A percentile compares a stretch with the other conserved stretches of the same genome.
Evolutionary conservation across 2,329 filamentous ascomycete genomes (phyloP).

Genomic region (Colletotrichum spaethianum): DNA sequence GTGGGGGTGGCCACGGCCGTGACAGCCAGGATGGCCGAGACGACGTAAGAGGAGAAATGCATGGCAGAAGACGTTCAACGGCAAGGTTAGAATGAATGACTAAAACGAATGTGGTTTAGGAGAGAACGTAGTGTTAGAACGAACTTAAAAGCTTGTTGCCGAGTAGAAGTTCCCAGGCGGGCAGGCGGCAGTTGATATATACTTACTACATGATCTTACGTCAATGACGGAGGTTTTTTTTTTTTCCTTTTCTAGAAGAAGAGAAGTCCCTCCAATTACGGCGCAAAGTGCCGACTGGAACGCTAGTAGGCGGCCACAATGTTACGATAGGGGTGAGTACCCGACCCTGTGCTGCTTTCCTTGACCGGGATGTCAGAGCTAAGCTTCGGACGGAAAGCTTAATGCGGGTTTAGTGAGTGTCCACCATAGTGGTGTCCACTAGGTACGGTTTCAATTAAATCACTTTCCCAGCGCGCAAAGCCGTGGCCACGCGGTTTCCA

Average conservation of each 20-base stretch:
- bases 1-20: slow-evolving; percentile 48
- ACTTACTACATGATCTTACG: slow-evolving; percentile 9
- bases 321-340: neutral
- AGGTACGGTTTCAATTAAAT: slow-evolving; percentile 35
- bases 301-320: slow-evolving; percentile 1
- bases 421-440: slow-evolving; percentile 1
- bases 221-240: neutral
- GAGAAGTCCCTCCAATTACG: slow-evolving; percentile 24
- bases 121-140: slow-evolving; percentile 11
- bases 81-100: slow-evolving; percentile 10
- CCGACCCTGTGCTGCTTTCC: neutral
- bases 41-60: slow-evolving; percentile 40
- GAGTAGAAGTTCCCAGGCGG: neutral
- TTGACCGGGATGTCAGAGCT: slow-evolving; percentile 27
- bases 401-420: slow-evolving; percentile 29
- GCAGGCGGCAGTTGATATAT: slow-evolving; percentile 27
- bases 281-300: slow-evolving; percentile 21
- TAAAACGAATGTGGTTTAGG: neutral
- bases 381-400: slow-evolving; percentile 36
- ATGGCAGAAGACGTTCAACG: neutral
- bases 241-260: slow-evolving; percentile 16
- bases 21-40: slow-evolving; percentile 49
- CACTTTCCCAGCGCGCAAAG: neutral
- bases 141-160: neutral
- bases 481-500: neutral